Conservation (phyloP, 148 eudicot species). For the Polygonum maritimum region DNA sequence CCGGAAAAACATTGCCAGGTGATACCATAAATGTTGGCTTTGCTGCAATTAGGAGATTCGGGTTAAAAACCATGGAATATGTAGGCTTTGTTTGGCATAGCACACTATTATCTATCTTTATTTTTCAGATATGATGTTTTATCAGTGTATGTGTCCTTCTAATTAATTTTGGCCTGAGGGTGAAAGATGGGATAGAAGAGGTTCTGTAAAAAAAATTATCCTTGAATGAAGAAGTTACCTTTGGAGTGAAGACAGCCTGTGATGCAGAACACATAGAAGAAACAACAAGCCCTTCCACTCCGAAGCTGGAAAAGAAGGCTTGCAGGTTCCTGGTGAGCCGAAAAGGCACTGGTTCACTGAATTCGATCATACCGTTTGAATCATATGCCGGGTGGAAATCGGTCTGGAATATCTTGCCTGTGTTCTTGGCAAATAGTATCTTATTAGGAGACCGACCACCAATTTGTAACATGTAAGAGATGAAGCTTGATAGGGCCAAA, state of each 20-base stretch:
- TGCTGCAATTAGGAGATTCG: slow-evolving; percentile 46
- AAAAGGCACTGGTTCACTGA: slow-evolving; percentile 95
- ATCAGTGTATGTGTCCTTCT: background rate
- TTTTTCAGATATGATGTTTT: too few species aligned
- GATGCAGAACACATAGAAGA: slow-evolving; percentile 94
- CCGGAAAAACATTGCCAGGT: slow-evolving; percentile 98
- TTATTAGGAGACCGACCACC: slow-evolving; percentile 98
- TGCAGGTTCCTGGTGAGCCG: slow-evolving; percentile 91
- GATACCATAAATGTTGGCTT: slow-evolving; percentile 91
- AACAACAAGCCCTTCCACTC: slow-evolving; percentile 91
- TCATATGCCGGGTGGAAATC: slow-evolving; percentile 99
- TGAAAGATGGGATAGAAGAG: too few species aligned
- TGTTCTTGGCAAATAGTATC: slow-evolving; percentile 89
- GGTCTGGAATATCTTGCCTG: slow-evolving; percentile 93
- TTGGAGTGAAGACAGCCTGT: slow-evolving; percentile 87
- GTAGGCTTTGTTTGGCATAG: too few species aligned
- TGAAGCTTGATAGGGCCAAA: slow-evolving; percentile 86
- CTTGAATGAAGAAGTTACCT: slow-evolving; percentile 33
- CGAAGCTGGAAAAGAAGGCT: slow-evolving; percentile 93
- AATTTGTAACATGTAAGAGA: slow-evolving; percentile 88
- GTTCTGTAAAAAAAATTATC: too few species aligned
- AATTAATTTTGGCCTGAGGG: background rate
- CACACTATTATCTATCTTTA: too few species aligned
- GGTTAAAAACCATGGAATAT: background rate
- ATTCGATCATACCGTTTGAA: slow-evolving; percentile 92